phyloP scores from a whole-genome alignment of 2,329 filamentous ascomycete genomes.

The Sporothrix inflata region DNA sequence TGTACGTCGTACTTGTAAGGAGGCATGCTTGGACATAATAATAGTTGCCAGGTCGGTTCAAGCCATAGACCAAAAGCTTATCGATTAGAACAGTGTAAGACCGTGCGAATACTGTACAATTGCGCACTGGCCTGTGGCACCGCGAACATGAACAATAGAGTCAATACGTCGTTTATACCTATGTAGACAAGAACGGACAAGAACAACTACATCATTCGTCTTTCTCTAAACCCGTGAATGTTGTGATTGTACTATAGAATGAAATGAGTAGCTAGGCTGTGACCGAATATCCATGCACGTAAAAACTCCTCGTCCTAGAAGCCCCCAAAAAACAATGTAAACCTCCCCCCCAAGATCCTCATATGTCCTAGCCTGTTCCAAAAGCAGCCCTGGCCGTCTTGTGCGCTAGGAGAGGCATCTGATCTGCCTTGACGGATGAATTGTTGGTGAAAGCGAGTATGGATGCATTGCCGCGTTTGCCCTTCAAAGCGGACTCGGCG shows the following conservation, averaged over 20 bases:
- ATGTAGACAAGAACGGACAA: neutral
- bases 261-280: neutral
- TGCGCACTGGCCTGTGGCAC: neutral
- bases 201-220: neutral
- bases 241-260: neutral
- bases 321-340: neutral
- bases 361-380: neutral
- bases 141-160: too few relatives aligned
- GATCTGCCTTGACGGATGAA: constrained; percentile 44
- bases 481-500: constrained; percentile 55
- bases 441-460: constrained; percentile 50
- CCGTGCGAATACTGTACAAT: neutral
- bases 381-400: constrained; percentile 1
- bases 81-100: constrained; percentile 21
- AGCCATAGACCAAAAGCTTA: constrained; percentile 18
- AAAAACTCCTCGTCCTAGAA: neutral
- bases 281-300: neutral
- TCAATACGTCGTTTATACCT: too few relatives aligned
- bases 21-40: neutral
- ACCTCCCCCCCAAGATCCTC: too few relatives aligned
- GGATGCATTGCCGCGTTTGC: constrained; percentile 38
- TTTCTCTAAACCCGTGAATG: neutral
- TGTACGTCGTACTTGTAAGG: neutral
- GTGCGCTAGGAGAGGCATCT: neutral
- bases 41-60: neutral